Evolutionary conservation across 208 protist species (phyloP).

Genomic region (Crithidia thermophila): DNA sequence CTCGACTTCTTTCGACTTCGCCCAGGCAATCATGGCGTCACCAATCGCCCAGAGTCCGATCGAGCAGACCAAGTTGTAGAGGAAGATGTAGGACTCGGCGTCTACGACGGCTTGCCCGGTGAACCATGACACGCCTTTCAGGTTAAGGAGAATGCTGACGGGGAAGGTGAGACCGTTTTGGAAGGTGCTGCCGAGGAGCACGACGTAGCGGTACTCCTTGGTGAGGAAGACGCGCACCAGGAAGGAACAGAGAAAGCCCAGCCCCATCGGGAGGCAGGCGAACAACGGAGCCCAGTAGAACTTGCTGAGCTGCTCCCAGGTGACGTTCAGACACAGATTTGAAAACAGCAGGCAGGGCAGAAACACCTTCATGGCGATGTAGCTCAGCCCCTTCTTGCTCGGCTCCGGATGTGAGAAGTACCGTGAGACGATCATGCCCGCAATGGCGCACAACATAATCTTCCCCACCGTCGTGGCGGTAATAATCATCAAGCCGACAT

Average conservation of each 20-base stretch:
- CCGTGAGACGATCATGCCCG: constrained; percentile 52
- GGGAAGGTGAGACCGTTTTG: constrained; percentile 75
- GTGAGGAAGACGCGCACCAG: constrained; percentile 36
- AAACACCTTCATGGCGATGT: constrained; percentile 63
- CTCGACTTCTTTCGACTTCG: constrained; percentile 29
- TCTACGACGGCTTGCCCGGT: constrained; percentile 25
- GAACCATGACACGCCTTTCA: constrained; percentile 74
- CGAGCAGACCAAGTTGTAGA: constrained; percentile 73
- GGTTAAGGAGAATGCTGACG: constrained; percentile 51
- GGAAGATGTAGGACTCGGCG: constrained; percentile 64
- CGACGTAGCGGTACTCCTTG: constrained; percentile 50
- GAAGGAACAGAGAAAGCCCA: constrained; percentile 38
- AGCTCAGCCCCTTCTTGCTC: constrained; percentile 57
- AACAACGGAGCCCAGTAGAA: constrained; percentile 72
- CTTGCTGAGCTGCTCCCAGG: constrained; percentile 45
- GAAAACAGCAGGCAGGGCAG: constrained; percentile 76
- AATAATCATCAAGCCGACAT: constrained; percentile 50
- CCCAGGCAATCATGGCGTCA: constrained; percentile 40
- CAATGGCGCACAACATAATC: constrained; percentile 57
- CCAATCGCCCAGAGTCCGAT: constrained; percentile 61
- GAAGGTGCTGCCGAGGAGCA: constrained; percentile 67
- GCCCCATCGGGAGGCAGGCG: constrained; percentile 40
- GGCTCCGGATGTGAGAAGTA: constrained; percentile 38
- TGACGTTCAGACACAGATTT: constrained; percentile 65
- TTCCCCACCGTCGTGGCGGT: constrained; percentile 62